Base-by-base conservation (phyloP, 2,329 filamentous ascomycete genomes). In the Monilinia fructicola region DNA sequence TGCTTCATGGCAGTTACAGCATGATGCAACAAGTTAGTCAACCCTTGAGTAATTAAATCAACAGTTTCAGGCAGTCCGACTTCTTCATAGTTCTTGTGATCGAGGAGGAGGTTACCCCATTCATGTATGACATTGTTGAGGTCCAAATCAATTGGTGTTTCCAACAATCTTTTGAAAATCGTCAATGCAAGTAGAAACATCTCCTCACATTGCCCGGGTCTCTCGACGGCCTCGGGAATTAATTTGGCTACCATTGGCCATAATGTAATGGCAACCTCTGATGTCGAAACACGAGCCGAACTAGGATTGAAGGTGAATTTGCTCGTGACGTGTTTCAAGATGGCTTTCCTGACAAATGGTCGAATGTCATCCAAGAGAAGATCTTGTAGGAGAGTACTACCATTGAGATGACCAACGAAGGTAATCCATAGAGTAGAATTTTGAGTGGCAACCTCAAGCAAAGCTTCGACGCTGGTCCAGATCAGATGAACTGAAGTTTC, bases 391-490 rank as follows among this genome's bases (percentile, higher is more conserved):
- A 83, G 72, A 12, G 73, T 65, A 26, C 77, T 76, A 56, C 77
- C 78, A 31, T 77, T 72, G 2, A 76, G 71, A 53, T 79, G 75
- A 14, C 76, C 67, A 46, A 79, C 79, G 64, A 82, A 77, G 42
- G 76, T 71, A 4, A 74, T 68, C 83, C 83, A 85, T 58, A 84
- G 77, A 3, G 73, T 71, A 35, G 76, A 71, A 68, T 80, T 82
- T 54, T 81, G 78, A 62, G 82, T 74, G 10, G 82, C 82, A 2
- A 78, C 79, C 72, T 84, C 82, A 14, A 83, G 75, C 4, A 85
- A 73, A 16, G 80, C 77, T 28, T 82, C 81, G 68, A 84, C 81
- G 23, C 78, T 78, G 62, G 77, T 75, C 60, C 78, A 80, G 14
- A 80, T 78, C 54, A 84, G 70, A 40, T 73, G 68, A n/a, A 72